Evolutionary conservation across 2,329 filamentous ascomycete species (phyloP).

Genomic region (Fusarium graminum): DNA sequence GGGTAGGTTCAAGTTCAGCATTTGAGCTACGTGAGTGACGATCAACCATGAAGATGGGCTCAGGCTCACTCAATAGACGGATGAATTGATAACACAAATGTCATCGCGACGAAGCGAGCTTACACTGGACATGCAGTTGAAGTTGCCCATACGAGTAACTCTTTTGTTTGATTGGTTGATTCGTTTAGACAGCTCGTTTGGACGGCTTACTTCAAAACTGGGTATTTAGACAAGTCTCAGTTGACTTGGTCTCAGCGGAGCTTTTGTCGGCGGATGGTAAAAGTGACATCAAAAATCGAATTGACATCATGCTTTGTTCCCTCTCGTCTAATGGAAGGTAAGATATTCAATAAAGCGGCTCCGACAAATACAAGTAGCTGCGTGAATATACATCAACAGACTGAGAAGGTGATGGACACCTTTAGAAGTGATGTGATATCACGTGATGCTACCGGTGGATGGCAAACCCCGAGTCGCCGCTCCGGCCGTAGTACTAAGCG

Average conservation of each 20-base stretch:
- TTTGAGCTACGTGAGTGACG: not conserved
- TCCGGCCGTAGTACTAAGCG: conserved; percentile 16
- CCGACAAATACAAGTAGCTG: not conserved
- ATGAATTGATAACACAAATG: not conserved
- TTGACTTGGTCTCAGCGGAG: not conserved
- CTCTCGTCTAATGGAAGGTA: not conserved
- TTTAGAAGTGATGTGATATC: conserved; percentile 25
- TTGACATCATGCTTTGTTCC: too few species aligned
- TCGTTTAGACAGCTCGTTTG: conserved; percentile 15
- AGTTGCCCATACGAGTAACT: not conserved
- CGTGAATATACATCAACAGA: not conserved
- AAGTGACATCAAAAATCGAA: too few species aligned
- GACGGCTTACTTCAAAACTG: not conserved
- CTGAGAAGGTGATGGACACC: conserved; percentile 30
- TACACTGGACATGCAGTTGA: not conserved
- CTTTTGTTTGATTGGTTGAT: not conserved
- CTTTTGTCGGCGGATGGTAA: not conserved
- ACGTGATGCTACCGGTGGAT: conserved; percentile 40
- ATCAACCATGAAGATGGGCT: not conserved
- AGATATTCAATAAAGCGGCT: not conserved
- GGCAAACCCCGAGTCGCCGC: conserved; percentile 38
- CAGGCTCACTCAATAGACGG: not conserved
- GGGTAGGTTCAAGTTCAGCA: not conserved
- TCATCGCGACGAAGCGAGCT: not conserved
- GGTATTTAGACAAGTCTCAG: not conserved